These are phyloP conservation scores for Calonectria fujianensis DNA, from an alignment of 2,329 filamentous ascomycete species.

Conservation along the genomic window DNA sequence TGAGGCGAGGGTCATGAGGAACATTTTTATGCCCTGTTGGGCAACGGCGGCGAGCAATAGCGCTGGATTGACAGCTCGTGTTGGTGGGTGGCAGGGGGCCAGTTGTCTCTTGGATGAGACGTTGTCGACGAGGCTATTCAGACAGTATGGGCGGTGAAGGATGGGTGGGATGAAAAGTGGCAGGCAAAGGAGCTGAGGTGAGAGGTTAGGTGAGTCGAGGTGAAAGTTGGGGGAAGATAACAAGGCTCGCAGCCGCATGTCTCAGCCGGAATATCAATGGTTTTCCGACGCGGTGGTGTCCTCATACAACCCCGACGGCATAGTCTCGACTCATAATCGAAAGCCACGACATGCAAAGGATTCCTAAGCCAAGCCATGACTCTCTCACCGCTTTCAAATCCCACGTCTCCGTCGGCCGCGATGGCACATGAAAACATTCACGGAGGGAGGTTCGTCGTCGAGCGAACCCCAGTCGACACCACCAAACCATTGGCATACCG, in stretches of 20 bases:
- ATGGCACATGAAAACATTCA: constrained; percentile 21
- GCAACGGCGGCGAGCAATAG: constrained; percentile 1
- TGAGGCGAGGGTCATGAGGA: constrained; percentile 40
- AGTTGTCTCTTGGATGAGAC: constrained; percentile 17
- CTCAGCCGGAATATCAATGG: constrained; percentile 15
- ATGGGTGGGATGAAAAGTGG: neutral
- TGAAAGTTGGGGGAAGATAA: constrained; percentile 10
- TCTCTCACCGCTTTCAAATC: constrained; percentile 12
- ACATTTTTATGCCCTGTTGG: constrained; percentile 10
- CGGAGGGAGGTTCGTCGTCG: neutral
- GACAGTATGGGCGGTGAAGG: constrained; percentile 11
- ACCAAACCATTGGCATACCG: constrained; percentile 16
- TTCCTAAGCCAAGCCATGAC: constrained; percentile 7
- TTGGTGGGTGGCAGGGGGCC: constrained; percentile 1
- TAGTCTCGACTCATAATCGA: neutral
- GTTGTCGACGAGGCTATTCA: constrained; percentile 12
- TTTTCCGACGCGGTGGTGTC: constrained; percentile 18
- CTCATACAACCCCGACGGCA: constrained; percentile 14
- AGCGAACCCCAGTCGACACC: constrained; percentile 8
- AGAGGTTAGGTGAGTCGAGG: constrained; percentile 18
- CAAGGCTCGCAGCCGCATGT: constrained; percentile 17
- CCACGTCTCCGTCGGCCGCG: constrained; percentile 1
- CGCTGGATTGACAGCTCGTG: constrained; percentile 13
- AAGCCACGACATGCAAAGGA: constrained; percentile 17
- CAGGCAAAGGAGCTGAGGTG: constrained; percentile 4